Percentiles rank a stretch among this genome's conserved stretches.
Conservation (phyloP, 768 basidiomycete species). For the Suillus lakei region DNA sequence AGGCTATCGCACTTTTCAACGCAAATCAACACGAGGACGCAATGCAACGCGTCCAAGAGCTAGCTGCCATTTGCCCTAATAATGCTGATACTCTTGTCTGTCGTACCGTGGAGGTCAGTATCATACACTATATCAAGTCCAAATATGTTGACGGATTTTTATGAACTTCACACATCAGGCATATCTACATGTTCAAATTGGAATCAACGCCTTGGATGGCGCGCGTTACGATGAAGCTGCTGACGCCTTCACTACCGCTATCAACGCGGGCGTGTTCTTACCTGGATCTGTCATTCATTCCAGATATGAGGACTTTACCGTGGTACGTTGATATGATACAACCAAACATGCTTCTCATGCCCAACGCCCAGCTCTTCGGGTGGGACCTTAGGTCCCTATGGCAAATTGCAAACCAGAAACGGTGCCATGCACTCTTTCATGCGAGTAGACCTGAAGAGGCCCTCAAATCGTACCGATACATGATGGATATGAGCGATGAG, state of each 20-base stretch:
- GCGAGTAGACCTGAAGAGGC: not conserved
- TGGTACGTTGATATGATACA: not conserved
- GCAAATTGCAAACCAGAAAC: not conserved
- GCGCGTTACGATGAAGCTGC: not conserved
- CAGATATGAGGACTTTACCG: not conserved
- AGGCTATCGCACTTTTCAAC: not conserved
- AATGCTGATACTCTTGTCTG: not conserved
- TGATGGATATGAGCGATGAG: not conserved
- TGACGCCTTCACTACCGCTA: not conserved
- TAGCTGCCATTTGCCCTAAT: not conserved
- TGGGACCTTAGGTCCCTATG: not conserved
- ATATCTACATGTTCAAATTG: not conserved
- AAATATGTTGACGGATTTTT: not conserved
- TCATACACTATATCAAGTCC: not conserved
- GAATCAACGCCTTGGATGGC: not conserved
- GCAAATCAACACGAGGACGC: not conserved
- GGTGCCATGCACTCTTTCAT: not conserved
- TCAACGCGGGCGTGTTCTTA: not conserved
- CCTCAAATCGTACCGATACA: not conserved
- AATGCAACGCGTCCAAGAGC: not conserved
- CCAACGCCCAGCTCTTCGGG: slow-evolving; percentile 2
- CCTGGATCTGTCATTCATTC: not conserved
- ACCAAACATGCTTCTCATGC: not conserved
- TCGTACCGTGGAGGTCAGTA: not conserved
- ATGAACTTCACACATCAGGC: not conserved